Conservation (phyloP, 1,139 yeast species). For the Pichia sp. region DNA sequence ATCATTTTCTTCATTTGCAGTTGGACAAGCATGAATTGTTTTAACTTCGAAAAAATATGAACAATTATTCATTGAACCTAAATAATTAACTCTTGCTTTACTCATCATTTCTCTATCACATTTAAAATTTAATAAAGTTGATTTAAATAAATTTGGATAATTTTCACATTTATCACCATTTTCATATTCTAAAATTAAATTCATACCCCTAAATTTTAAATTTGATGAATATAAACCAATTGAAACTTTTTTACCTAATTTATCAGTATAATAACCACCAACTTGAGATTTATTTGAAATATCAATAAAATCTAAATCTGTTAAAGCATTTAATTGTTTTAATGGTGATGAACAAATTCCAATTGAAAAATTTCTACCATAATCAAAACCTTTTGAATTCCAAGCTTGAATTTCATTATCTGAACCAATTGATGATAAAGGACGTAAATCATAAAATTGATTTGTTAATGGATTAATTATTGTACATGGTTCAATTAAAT, state of each 20-base stretch:
- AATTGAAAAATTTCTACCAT: slow-evolving; percentile 67
- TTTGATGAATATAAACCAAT: slow-evolving; percentile 57
- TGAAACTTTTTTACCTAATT: slow-evolving; percentile 38
- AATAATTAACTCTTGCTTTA: slow-evolving; percentile 61
- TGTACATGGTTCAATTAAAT: slow-evolving; percentile 40
- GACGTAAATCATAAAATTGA: slow-evolving; percentile 51
- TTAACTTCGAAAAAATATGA: slow-evolving; percentile 79
- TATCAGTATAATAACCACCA: slow-evolving; percentile 58
- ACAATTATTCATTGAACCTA: slow-evolving; percentile 72
- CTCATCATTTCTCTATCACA: slow-evolving; percentile 72
- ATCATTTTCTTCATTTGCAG: slow-evolving; percentile 52
- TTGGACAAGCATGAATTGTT: slow-evolving; percentile 85
- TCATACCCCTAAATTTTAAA: slow-evolving; percentile 67
- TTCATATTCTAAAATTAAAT: slow-evolving; percentile 61
- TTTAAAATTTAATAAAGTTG: slow-evolving; percentile 65
- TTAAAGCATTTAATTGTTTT: slow-evolving; percentile 20
- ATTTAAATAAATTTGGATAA: slow-evolving; percentile 40
- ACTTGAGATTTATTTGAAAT: slow-evolving; percentile 44
- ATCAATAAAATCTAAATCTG: slow-evolving; percentile 34
- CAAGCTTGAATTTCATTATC: slow-evolving; percentile 49
- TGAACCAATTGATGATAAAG: slow-evolving; percentile 39
- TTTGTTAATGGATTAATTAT: slow-evolving; percentile 45
- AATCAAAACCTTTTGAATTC: slow-evolving; percentile 66
- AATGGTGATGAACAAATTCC: slow-evolving; percentile 72
- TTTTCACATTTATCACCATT: slow-evolving; percentile 66